Evolutionary conservation across 2,329 filamentous ascomycete genomes (phyloP), one percentile per base, ranked within the genome.

Genomic region (Ophiostoma quercus): DNA sequence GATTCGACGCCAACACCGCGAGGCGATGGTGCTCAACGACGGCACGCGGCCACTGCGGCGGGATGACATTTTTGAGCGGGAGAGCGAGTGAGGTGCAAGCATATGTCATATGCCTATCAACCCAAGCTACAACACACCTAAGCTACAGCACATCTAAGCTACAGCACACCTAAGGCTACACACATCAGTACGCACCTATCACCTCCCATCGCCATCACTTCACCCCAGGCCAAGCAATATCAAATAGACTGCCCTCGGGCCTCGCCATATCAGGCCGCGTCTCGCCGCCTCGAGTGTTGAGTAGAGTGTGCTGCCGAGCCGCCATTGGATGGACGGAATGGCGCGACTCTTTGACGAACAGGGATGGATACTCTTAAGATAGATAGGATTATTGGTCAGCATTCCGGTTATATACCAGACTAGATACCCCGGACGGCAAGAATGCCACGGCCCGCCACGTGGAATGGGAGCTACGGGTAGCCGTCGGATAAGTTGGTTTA

Each of bases 11-110:
- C 85, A 92, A 67, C 86, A 94, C 76, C 85, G 93, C 74, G 92
- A 97, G 80, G 93, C 92, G 4, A 94, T 97, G 86, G 93, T 97
- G 25, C 82, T 97, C 70, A 94, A 93, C 75, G 92, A 96, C 75
- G 91, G 92, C n/a, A 92, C 87, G 29, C 84, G 89, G 41, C 90
- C 91, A 1, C 78, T 96, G 63, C 88, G 86, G 3, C 86, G 88
- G 73, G 87, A 87, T 63, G 91, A 96, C 76, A 96, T 97, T 47
- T 92, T 94, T 68, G 89, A 95, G 77, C 81, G 86, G 72, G 84
- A 83, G 51, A 80, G 83, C 65, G 80, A 80, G 66, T 81, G 69
- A 72, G 8, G 34, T 34, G 25, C n/a, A n/a, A n/a, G n/a, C n/a
- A n/a, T n/a, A n/a, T n/a, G n/a, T n/a, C n/a, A n/a, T n/a, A n/a